Evolutionary conservation across 2,329 filamentous ascomycete species (phyloP).

Genomic region (Cercospora citrullina): DNA sequence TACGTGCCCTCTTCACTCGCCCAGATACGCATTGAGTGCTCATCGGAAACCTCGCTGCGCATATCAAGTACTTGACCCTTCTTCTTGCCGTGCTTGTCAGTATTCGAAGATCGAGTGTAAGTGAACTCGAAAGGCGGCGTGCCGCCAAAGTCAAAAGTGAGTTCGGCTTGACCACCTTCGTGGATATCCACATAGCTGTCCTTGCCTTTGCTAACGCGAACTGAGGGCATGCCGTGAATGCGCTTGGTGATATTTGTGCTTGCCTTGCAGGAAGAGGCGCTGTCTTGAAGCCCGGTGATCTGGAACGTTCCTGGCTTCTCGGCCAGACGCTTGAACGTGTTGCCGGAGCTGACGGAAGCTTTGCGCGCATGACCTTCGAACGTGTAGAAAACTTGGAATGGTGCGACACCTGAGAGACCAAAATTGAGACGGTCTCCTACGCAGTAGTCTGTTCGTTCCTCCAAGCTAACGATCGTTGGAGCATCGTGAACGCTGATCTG

Average conservation of each 20-base stretch:
- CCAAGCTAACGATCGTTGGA: slow-evolving; percentile 83
- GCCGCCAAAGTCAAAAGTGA: slow-evolving; percentile 92
- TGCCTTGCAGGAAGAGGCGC: slow-evolving; percentile 83
- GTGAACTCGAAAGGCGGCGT: slow-evolving; percentile 97
- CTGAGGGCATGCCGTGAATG: slow-evolving; percentile 90
- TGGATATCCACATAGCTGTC: slow-evolving; percentile 88
- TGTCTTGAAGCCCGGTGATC: slow-evolving; percentile 84
- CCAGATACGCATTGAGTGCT: slow-evolving; percentile 76
- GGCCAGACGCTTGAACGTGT: slow-evolving; percentile 88
- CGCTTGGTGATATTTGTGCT: slow-evolving; percentile 74
- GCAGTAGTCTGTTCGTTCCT: slow-evolving; percentile 84
- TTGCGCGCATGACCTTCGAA: slow-evolving; percentile 79
- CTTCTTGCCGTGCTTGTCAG: slow-evolving; percentile 60
- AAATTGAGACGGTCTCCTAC: slow-evolving; percentile 94
- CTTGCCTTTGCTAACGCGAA: slow-evolving; percentile 81
- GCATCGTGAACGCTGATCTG: slow-evolving; percentile 92
- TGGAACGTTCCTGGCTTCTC: slow-evolving; percentile 86
- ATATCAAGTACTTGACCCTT: slow-evolving; percentile 84
- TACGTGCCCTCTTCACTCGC: slow-evolving; percentile 95
- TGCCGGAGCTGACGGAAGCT: slow-evolving; percentile 69
- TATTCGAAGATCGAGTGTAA: slow-evolving; percentile 87
- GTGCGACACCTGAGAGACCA: slow-evolving; percentile 83
- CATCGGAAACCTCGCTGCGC: slow-evolving; percentile 79
- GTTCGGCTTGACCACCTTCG: slow-evolving; percentile 90
- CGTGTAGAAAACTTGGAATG: slow-evolving; percentile 89